Evolutionary conservation across 2,329 filamentous ascomycete species (phyloP).

Genomic region (Pyrenophora teres): DNA sequence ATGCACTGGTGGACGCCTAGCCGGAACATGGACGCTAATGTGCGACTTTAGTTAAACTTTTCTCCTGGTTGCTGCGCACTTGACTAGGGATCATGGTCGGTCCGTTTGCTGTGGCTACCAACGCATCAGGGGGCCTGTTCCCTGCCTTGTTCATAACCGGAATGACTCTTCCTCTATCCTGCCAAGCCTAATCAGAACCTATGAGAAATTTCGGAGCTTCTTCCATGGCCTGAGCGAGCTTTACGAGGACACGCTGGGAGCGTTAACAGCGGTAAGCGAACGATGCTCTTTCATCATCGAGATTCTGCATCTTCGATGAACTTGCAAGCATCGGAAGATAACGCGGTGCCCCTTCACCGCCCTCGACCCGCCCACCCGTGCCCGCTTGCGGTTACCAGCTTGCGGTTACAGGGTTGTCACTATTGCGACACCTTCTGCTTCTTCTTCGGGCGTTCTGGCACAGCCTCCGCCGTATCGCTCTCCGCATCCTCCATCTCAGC

Average conservation of each 20-base stretch:
- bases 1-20: slow-evolving; percentile 21
- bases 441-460: slow-evolving; percentile 66
- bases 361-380: slow-evolving; percentile 17
- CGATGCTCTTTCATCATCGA: slow-evolving; percentile 30
- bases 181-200: slow-evolving; percentile 23
- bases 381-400: slow-evolving; percentile 6
- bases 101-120: slow-evolving; percentile 27
- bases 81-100: slow-evolving; percentile 26
- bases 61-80: slow-evolving; percentile 20
- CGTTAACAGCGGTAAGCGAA: slow-evolving; percentile 14
- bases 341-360: slow-evolving; percentile 28
- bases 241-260: slow-evolving; percentile 6
- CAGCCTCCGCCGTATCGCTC: slow-evolving; percentile 54
- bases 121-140: slow-evolving; percentile 16
- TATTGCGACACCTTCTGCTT: slow-evolving; percentile 60
- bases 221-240: slow-evolving; percentile 19
- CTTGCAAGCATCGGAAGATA: slow-evolving; percentile 26
- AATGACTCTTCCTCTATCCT: slow-evolving; percentile 19
- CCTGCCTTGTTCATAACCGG: slow-evolving; percentile 23
- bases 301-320: slow-evolving; percentile 19
- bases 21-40: slow-evolving; percentile 31
- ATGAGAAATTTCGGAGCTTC: slow-evolving; percentile 23
- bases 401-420: slow-evolving; percentile 13
- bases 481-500: slow-evolving; percentile 68
- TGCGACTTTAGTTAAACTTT: slow-evolving; percentile 35